Evolutionary conservation across 2,329 filamentous ascomycete species (phyloP).

Genomic region (Cadophora luteo-olivacea): DNA sequence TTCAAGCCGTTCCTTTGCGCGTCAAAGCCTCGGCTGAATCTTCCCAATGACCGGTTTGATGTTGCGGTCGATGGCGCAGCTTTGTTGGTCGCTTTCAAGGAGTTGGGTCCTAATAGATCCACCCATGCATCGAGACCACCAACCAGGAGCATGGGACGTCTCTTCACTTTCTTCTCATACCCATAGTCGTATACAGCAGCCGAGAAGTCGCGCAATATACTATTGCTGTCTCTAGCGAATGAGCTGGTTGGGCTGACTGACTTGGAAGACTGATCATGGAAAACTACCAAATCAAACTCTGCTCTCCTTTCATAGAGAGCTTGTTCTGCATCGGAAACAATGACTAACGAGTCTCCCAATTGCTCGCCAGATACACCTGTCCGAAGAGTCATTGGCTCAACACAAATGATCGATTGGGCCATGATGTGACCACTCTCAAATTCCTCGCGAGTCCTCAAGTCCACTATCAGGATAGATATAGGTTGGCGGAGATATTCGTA

Average conservation of each 20-base stretch:
- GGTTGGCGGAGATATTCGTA: slow-evolving; percentile 68
- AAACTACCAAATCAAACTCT: slow-evolving; percentile 85
- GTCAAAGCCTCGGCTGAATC: slow-evolving; percentile 8
- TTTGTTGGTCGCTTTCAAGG: slow-evolving; percentile 47
- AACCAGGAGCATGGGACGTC: slow-evolving; percentile 76
- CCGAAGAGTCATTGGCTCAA: slow-evolving; percentile 81
- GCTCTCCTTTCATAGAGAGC: slow-evolving; percentile 74
- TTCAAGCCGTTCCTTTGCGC: slow-evolving; percentile 39
- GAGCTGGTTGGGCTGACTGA: slow-evolving; percentile 44
- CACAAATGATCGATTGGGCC: slow-evolving; percentile 82
- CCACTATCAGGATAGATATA: slow-evolving; percentile 79
- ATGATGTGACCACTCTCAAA: slow-evolving; percentile 92
- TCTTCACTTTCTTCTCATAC: slow-evolving; percentile 74
- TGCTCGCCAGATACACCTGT: slow-evolving; percentile 68
- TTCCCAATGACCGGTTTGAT: neutral
- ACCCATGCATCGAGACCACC: slow-evolving; percentile 90
- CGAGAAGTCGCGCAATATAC: slow-evolving; percentile 74
- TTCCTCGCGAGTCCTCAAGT: slow-evolving; percentile 79
- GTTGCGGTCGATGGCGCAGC: slow-evolving; percentile 49
- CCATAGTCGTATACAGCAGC: slow-evolving; percentile 86
- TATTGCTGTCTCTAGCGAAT: slow-evolving; percentile 52
- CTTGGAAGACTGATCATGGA: slow-evolving; percentile 77
- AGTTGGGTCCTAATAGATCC: slow-evolving; percentile 71
- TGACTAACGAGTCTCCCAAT: slow-evolving; percentile 70
- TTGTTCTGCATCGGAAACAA: slow-evolving; percentile 78